A percentile compares a stretch with the other conserved stretches of the same genome.
Evolutionary conservation across 2,329 filamentous ascomycete species (phyloP).

Genomic region (Grosmannia huntii): DNA sequence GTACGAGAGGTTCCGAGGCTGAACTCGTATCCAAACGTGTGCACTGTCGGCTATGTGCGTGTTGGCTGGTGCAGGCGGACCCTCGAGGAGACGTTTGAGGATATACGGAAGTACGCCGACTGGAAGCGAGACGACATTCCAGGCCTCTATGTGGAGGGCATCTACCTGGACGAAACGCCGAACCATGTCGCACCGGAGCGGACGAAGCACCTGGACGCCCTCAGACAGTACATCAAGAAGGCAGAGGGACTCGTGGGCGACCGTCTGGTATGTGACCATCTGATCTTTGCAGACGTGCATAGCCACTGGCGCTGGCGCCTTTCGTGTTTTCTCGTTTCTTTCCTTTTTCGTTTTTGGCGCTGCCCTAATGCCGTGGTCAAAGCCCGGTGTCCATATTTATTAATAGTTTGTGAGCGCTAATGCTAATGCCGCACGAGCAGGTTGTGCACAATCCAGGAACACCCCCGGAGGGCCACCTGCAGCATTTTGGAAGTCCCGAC

Average conservation of each 20-base stretch:
- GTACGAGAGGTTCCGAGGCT: conserved; percentile 9
- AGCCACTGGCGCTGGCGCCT: neutral
- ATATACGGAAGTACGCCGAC: conserved; percentile 3
- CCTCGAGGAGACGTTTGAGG: conserved; percentile 1
- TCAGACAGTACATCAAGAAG: neutral
- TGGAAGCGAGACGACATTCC: neutral
- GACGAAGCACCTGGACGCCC: conserved; percentile 1
- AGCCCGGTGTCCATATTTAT: neutral
- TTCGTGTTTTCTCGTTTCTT: neutral
- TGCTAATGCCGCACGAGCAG: neutral
- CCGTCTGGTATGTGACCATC: conserved; percentile 3
- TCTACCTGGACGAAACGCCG: conserved; percentile 10
- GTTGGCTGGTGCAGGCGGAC: conserved; percentile 6
- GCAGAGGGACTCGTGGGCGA: conserved; percentile 1
- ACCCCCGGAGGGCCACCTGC: conserved; percentile 7
- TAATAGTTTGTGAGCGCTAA: neutral
- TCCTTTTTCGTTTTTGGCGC: neutral
- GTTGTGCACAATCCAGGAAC: conserved; percentile 10
- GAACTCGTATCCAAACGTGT: conserved; percentile 9
- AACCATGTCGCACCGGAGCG: conserved; percentile 4
- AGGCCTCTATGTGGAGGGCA: conserved; percentile 8
- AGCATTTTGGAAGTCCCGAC: conserved; percentile 7
- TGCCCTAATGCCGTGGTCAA: too few relatives aligned
- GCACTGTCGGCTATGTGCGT: conserved; percentile 8
- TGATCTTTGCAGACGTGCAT: neutral